Evolutionary conservation across 352 stramenopile species (phyloP), one percentile per base, ranked within the genome.

Genomic region (Globisporangium barbulae): DNA sequence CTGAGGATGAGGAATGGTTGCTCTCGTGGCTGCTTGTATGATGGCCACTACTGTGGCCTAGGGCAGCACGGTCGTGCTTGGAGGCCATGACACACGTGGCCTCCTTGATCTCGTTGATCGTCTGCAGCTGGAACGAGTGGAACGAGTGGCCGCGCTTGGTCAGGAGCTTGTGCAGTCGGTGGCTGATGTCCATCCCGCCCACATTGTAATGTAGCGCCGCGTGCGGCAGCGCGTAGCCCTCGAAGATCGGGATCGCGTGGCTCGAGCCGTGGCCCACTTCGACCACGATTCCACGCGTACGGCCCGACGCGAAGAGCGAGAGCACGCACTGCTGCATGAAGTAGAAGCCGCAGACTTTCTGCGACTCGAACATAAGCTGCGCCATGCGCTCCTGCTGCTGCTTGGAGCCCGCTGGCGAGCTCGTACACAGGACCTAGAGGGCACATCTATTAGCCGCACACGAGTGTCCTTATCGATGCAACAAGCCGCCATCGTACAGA

Each of bases 61-160:
- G 66, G 19, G 63, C 42, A 5, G 54, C 64, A 19, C 66, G 68
- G 42, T 74, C 74, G 10, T 67, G 52, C 60, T 66, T 70, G 35
- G 65, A 64, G n/a, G 65, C 63, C 37, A 88, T 70, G 15, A 73
- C 65, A 17, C 77, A 88, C 0, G 74, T 76, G 0, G 72, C 63
- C 39, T 97, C 90, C 60, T 97, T 97, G 68, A 97, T 93, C 30
- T 89, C 83, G 61, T 90, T 72, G 47, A 96, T 90, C 5, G 85
- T 91, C 25, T 93, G 80, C 5, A 73, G 61, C 33, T 90, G 75
- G 48, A 91, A 82, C 13, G 79, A 78, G 53, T 91, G 81, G 35
- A 91, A 88, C 39, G 83, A 78, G 59, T 91, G 75, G 19, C 81
- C 83, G 15, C 79, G 72, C 50, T 90, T 89, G 7, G 73, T 75